Evolutionary conservation across 2,329 filamentous ascomycete species (phyloP).

Genomic region (Harringtonia lauricola): DNA sequence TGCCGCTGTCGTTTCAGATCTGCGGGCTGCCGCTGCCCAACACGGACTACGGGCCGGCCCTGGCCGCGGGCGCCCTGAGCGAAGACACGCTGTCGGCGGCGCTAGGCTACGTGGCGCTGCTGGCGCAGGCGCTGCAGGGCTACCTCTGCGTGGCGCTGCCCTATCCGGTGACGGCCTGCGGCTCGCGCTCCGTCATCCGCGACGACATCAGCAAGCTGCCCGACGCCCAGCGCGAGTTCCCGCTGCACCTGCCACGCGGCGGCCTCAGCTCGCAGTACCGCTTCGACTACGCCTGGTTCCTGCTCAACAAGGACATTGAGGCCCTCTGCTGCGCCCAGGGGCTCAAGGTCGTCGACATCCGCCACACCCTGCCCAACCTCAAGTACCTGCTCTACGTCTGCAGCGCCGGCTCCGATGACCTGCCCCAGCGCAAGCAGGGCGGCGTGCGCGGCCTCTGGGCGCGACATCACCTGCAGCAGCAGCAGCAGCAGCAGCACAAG

Average conservation of each 20-base stretch:
- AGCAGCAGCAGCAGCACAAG: background rate
- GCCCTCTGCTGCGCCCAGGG: constrained; percentile 52
- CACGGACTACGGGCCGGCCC: constrained; percentile 53
- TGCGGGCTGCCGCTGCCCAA: constrained; percentile 71
- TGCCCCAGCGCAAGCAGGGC: constrained; percentile 50
- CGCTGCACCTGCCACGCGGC: constrained; percentile 56
- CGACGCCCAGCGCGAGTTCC: constrained; percentile 60
- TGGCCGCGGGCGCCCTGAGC: constrained; percentile 27
- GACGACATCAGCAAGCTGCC: constrained; percentile 58
- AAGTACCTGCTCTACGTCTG: constrained; percentile 88
- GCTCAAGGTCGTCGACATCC: constrained; percentile 74
- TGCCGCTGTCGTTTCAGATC: constrained; percentile 73
- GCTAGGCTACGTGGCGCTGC: constrained; percentile 66
- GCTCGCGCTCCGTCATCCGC: constrained; percentile 63
- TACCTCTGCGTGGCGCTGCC: constrained; percentile 72
- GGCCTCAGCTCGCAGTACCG: constrained; percentile 67
- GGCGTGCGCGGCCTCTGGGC: constrained; percentile 49
- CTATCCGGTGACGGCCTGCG: constrained; percentile 63
- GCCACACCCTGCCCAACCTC: constrained; percentile 85
- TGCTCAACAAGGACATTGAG: constrained; percentile 95
- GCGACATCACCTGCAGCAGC: constrained; percentile 27
- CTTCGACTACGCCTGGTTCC: constrained; percentile 91
- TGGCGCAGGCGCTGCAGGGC: constrained; percentile 66
- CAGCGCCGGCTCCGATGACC: constrained; percentile 60
- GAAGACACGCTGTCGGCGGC: constrained; percentile 71